phyloP scores from a whole-genome alignment of 2,329 filamentous ascomycete genomes.

The Colletotrichum sojae region DNA sequence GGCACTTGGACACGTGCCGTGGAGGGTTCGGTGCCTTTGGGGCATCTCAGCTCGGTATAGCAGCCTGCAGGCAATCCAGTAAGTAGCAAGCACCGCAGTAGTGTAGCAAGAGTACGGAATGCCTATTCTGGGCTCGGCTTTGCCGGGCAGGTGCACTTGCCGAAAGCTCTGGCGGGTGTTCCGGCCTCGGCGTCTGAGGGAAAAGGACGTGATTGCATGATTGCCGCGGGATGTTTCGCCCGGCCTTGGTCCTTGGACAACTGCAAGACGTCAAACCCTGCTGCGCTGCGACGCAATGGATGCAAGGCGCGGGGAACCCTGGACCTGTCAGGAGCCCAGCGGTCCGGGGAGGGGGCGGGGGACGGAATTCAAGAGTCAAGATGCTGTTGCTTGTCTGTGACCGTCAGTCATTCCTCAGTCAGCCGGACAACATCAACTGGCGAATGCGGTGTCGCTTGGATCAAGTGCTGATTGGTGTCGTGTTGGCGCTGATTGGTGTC shows the following conservation, averaged over 20 bases:
- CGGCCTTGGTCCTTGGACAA: not conserved
- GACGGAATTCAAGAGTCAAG: not conserved
- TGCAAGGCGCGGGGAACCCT: slow-evolving; percentile 38
- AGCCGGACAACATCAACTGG: not conserved
- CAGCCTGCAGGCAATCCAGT: too few relatives aligned
- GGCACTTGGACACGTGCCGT: slow-evolving; percentile 21
- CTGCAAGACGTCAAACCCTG: slow-evolving; percentile 15
- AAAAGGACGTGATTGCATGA: not conserved
- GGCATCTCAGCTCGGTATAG: too few relatives aligned
- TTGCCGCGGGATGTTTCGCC: slow-evolving; percentile 4
- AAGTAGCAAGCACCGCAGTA: too few relatives aligned
- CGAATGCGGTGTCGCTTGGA: slow-evolving; percentile 9
- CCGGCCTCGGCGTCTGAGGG: not conserved
- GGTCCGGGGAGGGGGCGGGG: slow-evolving; percentile 15
- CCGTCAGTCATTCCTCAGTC: slow-evolving; percentile 16
- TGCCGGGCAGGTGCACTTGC: slow-evolving; percentile 3
- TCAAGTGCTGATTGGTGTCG: slow-evolving; percentile 14
- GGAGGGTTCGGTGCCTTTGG: slow-evolving; percentile 3
- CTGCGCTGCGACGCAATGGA: slow-evolving; percentile 26
- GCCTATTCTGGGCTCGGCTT: not conserved
- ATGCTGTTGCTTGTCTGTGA: not conserved
- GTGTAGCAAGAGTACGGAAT: too few relatives aligned
- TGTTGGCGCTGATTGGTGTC: slow-evolving; percentile 14
- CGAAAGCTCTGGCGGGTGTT: slow-evolving; percentile 10
- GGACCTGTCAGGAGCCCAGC: slow-evolving; percentile 22